Evolutionary conservation across 176 grass and related monocot genomes (phyloP).

Genomic region (Oryza coarctata): DNA sequence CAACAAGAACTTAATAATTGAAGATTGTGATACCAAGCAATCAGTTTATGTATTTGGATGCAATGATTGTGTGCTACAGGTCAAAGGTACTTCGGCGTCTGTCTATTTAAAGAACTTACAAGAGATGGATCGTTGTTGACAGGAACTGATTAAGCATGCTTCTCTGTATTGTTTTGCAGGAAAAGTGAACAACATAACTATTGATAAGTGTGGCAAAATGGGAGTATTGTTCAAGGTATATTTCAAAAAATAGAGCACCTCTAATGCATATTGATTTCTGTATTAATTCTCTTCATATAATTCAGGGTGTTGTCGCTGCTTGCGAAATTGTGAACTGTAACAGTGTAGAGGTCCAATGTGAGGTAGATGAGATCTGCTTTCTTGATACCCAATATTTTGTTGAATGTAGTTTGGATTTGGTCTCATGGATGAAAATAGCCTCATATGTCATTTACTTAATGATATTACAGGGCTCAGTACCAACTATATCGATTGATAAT

Average conservation of each 20-base stretch:
- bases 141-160: background rate
- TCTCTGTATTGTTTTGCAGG: conserved; percentile 28
- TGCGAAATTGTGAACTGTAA: conserved; percentile 68
- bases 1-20: conserved; percentile 47
- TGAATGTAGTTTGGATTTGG: background rate
- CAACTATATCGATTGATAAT: conserved; percentile 67
- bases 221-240: conserved; percentile 55
- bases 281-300: conserved; percentile 14
- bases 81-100: conserved; percentile 45
- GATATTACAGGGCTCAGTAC: conserved; percentile 40
- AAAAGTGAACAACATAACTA: conserved; percentile 68
- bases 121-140: background rate
- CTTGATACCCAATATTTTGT: background rate
- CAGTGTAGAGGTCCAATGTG: conserved; percentile 63
- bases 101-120: background rate
- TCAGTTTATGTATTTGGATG: conserved; percentile 60
- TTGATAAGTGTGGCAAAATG: conserved; percentile 63
- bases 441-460: conserved; percentile 16
- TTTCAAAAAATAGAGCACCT: background rate
- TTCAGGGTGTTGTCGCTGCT: conserved; percentile 61
- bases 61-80: conserved; percentile 57
- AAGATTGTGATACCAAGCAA: conserved; percentile 65
- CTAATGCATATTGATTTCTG: background rate
- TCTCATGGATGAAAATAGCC: background rate
- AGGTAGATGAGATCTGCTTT: conserved; percentile 38